Conservation (phyloP, 495 filamentous ascomycete genomes). For the Astrothelium macrocarpum region DNA sequence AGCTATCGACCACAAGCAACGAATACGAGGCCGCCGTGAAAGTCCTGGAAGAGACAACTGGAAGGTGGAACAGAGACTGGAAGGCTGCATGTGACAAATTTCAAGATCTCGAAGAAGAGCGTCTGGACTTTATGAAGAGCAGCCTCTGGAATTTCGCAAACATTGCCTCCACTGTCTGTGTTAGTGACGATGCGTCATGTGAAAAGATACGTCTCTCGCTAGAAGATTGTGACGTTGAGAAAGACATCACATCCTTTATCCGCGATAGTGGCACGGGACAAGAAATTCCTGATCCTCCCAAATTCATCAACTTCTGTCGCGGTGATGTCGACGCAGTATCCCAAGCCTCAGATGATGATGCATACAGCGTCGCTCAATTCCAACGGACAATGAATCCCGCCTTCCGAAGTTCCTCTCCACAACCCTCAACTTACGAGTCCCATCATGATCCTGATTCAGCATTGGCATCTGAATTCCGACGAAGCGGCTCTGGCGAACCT, state of each 20-base stretch:
- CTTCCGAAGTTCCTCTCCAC: conserved; percentile 84
- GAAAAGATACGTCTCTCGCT: conserved; percentile 94
- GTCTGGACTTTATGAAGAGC: conserved; percentile 92
- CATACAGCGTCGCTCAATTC: conserved; percentile 90
- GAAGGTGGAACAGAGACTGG: conserved; percentile 96
- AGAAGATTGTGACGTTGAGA: conserved; percentile 92
- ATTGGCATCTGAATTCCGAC: conserved; percentile 53
- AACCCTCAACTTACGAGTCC: conserved; percentile 77
- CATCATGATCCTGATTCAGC: conserved; percentile 74
- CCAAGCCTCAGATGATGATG: conserved; percentile 63
- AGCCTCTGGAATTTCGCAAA: conserved; percentile 98
- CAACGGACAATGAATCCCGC: conserved; percentile 90
- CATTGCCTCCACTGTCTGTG: conserved; percentile 94
- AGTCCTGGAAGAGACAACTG: conserved; percentile 88
- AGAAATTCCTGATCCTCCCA: conserved; percentile 93
- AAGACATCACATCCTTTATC: conserved; percentile 88
- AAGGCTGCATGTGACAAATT: conserved; percentile 98
- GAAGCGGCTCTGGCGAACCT: neutral
- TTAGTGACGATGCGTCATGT: conserved; percentile 94
- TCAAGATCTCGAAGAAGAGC: conserved; percentile 96
- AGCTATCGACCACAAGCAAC: conserved; percentile 74
- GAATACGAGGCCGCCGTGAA: conserved; percentile 94
- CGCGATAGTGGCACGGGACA: conserved; percentile 83
- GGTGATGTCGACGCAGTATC: conserved; percentile 79
- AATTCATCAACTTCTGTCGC: conserved; percentile 97